Evolutionary conservation across 441 rosid species (phyloP).

Genomic region (Pelargonium myrrhifolium): DNA sequence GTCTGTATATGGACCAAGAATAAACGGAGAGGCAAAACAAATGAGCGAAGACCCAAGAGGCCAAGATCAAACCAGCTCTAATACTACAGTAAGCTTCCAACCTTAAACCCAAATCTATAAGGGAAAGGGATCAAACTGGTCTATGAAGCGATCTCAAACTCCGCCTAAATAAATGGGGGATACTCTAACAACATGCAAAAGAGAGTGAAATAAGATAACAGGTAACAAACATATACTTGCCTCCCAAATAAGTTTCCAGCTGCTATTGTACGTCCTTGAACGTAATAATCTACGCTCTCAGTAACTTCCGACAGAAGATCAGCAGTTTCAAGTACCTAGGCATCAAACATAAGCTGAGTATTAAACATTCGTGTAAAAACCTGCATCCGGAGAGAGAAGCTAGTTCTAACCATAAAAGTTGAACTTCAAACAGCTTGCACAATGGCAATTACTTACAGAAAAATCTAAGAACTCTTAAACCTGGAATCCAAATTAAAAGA

Average conservation of each 20-base stretch:
- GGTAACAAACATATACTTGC: conserved; percentile 30
- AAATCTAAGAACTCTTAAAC: too few species aligned
- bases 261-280: conserved; percentile 93
- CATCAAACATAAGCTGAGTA: conserved; percentile 12
- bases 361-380: not conserved
- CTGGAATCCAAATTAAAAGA: too few species aligned
- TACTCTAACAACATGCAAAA: conserved; percentile 2
- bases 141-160: not conserved
- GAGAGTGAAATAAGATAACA: not conserved
- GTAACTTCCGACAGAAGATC: conserved; percentile 97
- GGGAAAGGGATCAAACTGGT: not conserved
- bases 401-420: too few species aligned
- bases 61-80: too few species aligned
- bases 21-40: too few species aligned
- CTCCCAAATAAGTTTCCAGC: conserved; percentile 99
- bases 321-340: conserved; percentile 96
- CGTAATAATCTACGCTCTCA: conserved; percentile 96
- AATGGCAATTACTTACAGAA: too few species aligned
- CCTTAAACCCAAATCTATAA: too few species aligned
- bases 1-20: too few species aligned
- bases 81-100: too few species aligned
- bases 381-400: not conserved
- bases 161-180: not conserved
- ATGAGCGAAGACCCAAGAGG: too few species aligned
- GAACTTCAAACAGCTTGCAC: too few species aligned